phyloP scores from a whole-genome alignment of 148 eudicot species.

The Pharnaceum exiguum region DNA sequence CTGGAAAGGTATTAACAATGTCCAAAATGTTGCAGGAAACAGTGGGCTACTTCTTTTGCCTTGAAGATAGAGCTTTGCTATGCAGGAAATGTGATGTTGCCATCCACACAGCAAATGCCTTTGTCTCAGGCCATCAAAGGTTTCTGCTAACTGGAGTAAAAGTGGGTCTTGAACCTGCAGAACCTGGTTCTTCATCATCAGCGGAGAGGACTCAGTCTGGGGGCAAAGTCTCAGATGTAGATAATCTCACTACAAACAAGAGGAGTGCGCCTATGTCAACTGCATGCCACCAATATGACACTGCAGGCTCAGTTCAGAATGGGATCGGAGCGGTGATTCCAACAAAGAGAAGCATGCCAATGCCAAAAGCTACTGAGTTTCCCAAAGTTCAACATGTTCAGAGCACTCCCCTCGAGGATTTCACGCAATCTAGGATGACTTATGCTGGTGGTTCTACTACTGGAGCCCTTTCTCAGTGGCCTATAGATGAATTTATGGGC shows the following conservation, averaged over 20 bases:
- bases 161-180: conserved; percentile 64
- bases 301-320: conserved; percentile 31
- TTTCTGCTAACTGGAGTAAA: conserved; percentile 89
- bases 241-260: conserved; percentile 28
- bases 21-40: conserved; percentile 54
- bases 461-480: conserved; percentile 65
- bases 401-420: conserved; percentile 34
- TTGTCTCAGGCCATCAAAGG: conserved; percentile 72
- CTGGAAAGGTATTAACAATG: neutral
- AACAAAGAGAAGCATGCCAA: conserved; percentile 29
- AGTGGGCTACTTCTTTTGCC: conserved; percentile 88
- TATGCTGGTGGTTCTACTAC: conserved; percentile 52
- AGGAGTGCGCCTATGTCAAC: conserved; percentile 27
- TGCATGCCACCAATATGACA: conserved; percentile 30
- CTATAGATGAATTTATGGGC: conserved; percentile 61
- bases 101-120: conserved; percentile 67
- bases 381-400: conserved; percentile 37
- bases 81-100: conserved; percentile 90
- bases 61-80: conserved; percentile 88
- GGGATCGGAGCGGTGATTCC: conserved; percentile 31
- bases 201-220: conserved; percentile 39
- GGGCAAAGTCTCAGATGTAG: conserved; percentile 41
- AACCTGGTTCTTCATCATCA: conserved; percentile 51
- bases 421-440: conserved; percentile 38
- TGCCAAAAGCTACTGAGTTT: conserved; percentile 36